Percentiles rank a stretch among this genome's conserved stretches.
These are phyloP conservation scores for Cajanus cajan DNA, from an alignment of 306 rosid genomes.

Conservation along the genomic window DNA sequence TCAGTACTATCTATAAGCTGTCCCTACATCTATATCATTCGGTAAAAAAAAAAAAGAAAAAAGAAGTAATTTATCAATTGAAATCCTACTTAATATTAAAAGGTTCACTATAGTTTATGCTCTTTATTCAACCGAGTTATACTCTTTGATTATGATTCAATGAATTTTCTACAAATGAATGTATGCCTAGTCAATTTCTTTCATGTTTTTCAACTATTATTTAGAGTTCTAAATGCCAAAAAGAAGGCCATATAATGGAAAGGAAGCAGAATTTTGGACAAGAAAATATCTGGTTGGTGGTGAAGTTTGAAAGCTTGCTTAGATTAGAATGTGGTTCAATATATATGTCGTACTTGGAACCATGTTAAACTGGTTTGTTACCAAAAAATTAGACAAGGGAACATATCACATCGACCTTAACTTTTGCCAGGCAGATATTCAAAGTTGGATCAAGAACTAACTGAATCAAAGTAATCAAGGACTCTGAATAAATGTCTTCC, in stretches of 20 bases:
- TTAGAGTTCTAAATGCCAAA: background rate
- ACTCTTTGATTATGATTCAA: too few species aligned
- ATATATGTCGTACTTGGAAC: background rate
- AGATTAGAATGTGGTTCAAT: background rate
- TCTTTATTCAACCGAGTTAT: too few species aligned
- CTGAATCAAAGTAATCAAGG: background rate
- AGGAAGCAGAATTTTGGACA: background rate
- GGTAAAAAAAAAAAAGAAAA: too few species aligned
- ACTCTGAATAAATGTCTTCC: too few species aligned
- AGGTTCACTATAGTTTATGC: too few species aligned
- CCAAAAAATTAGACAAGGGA: background rate
- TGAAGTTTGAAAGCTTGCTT: background rate
- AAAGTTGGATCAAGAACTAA: background rate
- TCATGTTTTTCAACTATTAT: background rate
- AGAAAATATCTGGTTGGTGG: background rate
- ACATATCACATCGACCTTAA: constrained; percentile 17
- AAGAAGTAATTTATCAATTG: too few species aligned
- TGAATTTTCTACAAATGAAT: too few species aligned
- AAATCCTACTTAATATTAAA: too few species aligned
- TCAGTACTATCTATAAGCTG: background rate
- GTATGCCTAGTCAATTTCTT: too few species aligned
- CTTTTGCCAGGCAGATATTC: background rate
- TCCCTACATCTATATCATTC: background rate
- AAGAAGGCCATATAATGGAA: background rate
- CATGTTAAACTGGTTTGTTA: background rate